These are phyloP conservation scores for Zygosaccharomyces rouxii DNA, from an alignment of 805 yeast species.

Conservation along the genomic window DNA sequence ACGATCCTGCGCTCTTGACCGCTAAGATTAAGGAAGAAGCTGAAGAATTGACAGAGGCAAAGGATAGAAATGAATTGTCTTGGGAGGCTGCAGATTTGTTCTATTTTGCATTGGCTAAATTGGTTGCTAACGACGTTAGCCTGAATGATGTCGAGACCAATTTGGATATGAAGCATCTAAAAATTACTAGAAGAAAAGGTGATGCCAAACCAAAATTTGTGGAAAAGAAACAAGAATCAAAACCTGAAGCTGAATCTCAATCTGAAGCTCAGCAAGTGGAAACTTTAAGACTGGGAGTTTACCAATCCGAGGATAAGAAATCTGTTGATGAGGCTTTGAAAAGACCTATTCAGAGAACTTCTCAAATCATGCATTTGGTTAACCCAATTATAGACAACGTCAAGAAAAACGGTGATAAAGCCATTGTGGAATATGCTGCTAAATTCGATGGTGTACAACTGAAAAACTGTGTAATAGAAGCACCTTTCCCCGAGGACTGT, in stretches of 20 bases:
- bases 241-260: neutral
- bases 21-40: slow-evolving; percentile 96
- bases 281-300: slow-evolving; percentile 27
- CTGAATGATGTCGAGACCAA: slow-evolving; percentile 78
- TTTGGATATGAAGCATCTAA: slow-evolving; percentile 74
- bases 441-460: slow-evolving; percentile 85
- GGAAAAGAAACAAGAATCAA: slow-evolving; percentile 28
- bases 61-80: slow-evolving; percentile 60
- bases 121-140: slow-evolving; percentile 72
- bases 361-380: slow-evolving; percentile 89
- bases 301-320: slow-evolving; percentile 23
- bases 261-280: slow-evolving; percentile 25
- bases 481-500: slow-evolving; percentile 80
- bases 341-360: slow-evolving; percentile 94
- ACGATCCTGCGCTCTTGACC: slow-evolving; percentile 65
- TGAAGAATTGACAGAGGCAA: slow-evolving; percentile 89
- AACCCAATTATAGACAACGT: slow-evolving; percentile 84
- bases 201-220: slow-evolving; percentile 86
- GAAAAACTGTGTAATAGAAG: slow-evolving; percentile 65
- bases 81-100: slow-evolving; percentile 98
- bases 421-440: slow-evolving; percentile 81
- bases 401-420: slow-evolving; percentile 73
- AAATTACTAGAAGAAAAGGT: slow-evolving; percentile 90
- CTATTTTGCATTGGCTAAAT: slow-evolving; percentile 68
- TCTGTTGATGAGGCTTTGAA: slow-evolving; percentile 61